Evolutionary conservation across 148 eudicot species (phyloP).

Genomic region (Heliamphora exappendiculata): DNA sequence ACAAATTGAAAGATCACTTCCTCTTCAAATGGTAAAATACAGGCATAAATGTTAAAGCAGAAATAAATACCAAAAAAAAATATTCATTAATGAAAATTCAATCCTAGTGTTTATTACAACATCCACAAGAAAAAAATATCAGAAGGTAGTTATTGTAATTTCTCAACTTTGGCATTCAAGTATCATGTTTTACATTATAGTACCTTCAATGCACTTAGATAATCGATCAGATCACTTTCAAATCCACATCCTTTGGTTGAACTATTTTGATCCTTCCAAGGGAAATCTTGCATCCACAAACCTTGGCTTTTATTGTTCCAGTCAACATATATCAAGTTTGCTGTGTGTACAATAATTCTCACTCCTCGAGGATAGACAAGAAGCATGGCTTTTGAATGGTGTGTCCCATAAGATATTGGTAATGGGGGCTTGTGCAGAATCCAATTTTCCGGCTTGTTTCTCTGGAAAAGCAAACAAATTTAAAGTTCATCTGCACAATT

Average conservation of each 20-base stretch:
- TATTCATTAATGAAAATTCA: background rate
- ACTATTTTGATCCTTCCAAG: conserved; percentile 68
- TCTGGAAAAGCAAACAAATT: conserved; percentile 39
- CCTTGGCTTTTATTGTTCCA: conserved; percentile 99
- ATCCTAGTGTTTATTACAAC: background rate
- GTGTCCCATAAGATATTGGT: conserved; percentile 94
- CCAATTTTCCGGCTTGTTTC: conserved; percentile 69
- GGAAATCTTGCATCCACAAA: conserved; percentile 99
- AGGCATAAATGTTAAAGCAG: background rate
- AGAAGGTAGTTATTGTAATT: too few relatives aligned
- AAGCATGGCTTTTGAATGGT: conserved; percentile 96
- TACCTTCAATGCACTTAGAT: conserved; percentile 81
- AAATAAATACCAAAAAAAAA: background rate
- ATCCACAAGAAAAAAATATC: background rate
- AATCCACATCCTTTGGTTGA: conserved; percentile 50
- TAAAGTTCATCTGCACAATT: conserved; percentile 1
- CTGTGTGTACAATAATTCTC: conserved; percentile 85
- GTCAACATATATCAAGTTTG: conserved; percentile 87
- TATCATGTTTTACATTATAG: background rate
- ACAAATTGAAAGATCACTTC: background rate
- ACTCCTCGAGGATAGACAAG: conserved; percentile 91
- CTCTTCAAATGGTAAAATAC: background rate
- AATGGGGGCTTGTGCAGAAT: conserved; percentile 86
- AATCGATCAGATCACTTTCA: conserved; percentile 77
- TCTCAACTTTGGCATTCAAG: background rate